Evolutionary conservation across 768 basidiomycete genomes (phyloP), one percentile per base, ranked within the genome.

Genomic region (Podaxis mareebaensis): DNA sequence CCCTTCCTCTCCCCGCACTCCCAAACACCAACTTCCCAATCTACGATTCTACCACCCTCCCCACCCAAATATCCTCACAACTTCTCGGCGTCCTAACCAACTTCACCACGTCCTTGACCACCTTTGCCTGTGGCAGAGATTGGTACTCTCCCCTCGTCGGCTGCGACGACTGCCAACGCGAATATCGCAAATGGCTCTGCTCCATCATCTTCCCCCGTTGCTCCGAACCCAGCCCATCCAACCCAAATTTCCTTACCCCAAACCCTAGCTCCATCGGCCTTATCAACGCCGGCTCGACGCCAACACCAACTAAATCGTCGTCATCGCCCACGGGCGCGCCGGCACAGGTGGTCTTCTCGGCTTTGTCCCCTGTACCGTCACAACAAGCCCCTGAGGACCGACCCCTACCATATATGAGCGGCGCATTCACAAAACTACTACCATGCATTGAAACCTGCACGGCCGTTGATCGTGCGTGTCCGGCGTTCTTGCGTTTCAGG

Each of bases 381-480:
- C 72, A 80, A 20, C 67, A 59, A 4, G 51, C 65, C 15, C 44
- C 71, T 5, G 68, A 78, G 0, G 68, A 74, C 3, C 78, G 88
- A 13, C 86, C 85, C 65, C 75, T 88, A 48, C 82, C 86, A n/a
- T 58, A 78, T 12, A 74, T 81, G 66, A 67, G 70, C 2, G 73
- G 70, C 20, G 59, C 77, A 1, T 93, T 91, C 74, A 77, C 74
- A n/a, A 80, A 83, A 70, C 75, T 95, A 15, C 76, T 91, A 38
- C 93, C 94, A 2, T 95, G 93, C 71, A 75, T 93, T 10, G 94
- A 93, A 75, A 84, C 83, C 33, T 96, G 94, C 75, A 81, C 85
- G 17, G 80, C 83, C 0, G 86, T 84, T 24, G 89, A 91, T 66
- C 84, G 93, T 28, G 84, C 91, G 11, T 96, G 93, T 71, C 93